A percentile compares a stretch with the other conserved stretches of the same genome.
Evolutionary conservation across 208 protist genomes (phyloP).

Genomic region (Crithidia thermophila): DNA sequence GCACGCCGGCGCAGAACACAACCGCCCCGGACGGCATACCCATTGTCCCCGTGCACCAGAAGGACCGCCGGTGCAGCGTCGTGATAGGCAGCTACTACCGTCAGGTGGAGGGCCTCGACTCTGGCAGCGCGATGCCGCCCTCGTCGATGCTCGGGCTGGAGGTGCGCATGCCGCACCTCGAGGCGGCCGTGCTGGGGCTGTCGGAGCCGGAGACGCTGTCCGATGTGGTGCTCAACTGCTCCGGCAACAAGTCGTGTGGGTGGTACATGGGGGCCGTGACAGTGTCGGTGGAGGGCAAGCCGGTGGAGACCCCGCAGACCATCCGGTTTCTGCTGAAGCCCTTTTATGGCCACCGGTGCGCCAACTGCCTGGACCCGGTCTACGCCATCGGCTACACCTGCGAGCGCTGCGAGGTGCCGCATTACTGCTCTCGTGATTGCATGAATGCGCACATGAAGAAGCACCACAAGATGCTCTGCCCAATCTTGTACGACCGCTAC

Average conservation of each 20-base stretch:
- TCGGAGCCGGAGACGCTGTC: slow-evolving; percentile 48
- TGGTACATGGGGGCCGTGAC: slow-evolving; percentile 78
- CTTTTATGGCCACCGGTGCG: slow-evolving; percentile 74
- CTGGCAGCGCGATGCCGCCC: slow-evolving; percentile 17
- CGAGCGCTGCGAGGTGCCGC: slow-evolving; percentile 71
- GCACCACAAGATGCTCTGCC: slow-evolving; percentile 75
- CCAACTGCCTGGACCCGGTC: slow-evolving; percentile 84
- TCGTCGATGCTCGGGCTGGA: slow-evolving; percentile 69
- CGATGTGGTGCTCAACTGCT: slow-evolving; percentile 80
- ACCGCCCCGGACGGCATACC: slow-evolving; percentile 63
- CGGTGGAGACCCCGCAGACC: slow-evolving; percentile 43
- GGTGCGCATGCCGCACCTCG: slow-evolving; percentile 74
- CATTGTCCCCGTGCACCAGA: slow-evolving; percentile 64
- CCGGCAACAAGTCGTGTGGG: slow-evolving; percentile 70
- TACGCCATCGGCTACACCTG: slow-evolving; percentile 84
- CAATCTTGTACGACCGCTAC: slow-evolving; percentile 64
- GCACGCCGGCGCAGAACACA: slow-evolving; percentile 37
- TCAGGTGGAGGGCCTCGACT: slow-evolving; percentile 35
- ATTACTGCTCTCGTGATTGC: slow-evolving; percentile 85
- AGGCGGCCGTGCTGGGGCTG: slow-evolving; percentile 68
- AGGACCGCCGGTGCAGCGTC: slow-evolving; percentile 54
- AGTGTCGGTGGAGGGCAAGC: slow-evolving; percentile 38
- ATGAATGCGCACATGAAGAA: slow-evolving; percentile 69
- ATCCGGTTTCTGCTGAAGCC: slow-evolving; percentile 81
- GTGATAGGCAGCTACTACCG: slow-evolving; percentile 61